A percentile compares a stretch with the other conserved stretches of the same genome.
Evolutionary conservation across 495 filamentous ascomycete genomes (phyloP).

Genomic region (Wilcoxina mikolae): DNA sequence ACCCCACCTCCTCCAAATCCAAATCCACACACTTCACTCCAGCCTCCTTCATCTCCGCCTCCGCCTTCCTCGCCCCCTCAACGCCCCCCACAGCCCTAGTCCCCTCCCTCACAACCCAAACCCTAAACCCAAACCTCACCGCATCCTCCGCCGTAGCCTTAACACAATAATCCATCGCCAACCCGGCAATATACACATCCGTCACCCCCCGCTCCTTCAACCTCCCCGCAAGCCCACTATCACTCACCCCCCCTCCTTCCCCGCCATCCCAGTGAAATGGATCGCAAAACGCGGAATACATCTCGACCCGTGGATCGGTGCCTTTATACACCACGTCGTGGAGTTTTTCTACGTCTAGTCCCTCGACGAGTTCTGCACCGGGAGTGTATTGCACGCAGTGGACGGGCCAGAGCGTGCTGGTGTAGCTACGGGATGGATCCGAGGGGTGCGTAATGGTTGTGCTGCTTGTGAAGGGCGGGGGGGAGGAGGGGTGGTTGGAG

Average conservation of each 20-base stretch:
- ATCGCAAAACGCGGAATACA: constrained; percentile 80
- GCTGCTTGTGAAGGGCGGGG: constrained; percentile 45
- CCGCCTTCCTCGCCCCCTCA: constrained; percentile 42
- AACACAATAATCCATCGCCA: constrained; percentile 87
- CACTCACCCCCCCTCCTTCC: constrained; percentile 18
- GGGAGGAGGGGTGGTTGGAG: constrained; percentile 49
- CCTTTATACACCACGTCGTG: constrained; percentile 66
- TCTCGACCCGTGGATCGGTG: constrained; percentile 55
- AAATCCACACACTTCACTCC: constrained; percentile 40
- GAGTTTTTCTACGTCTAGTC: constrained; percentile 47
- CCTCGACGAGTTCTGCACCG: constrained; percentile 61
- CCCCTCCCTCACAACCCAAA: constrained; percentile 63
- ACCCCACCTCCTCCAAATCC: constrained; percentile 36
- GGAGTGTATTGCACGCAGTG: constrained; percentile 68
- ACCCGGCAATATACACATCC: constrained; percentile 65
- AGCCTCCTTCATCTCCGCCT: constrained; percentile 39
- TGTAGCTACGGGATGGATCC: constrained; percentile 47
- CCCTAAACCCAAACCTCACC: constrained; percentile 56
- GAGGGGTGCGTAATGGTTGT: constrained; percentile 52
- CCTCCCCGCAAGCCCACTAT: constrained; percentile 38
- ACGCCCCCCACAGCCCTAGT: constrained; percentile 51
- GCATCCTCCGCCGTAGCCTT: constrained; percentile 65
- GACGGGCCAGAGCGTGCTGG: constrained; percentile 67
- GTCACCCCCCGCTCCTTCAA: constrained; percentile 48
- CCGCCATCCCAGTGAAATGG: constrained; percentile 45